Evolutionary conservation across 78 protist species (phyloP).

Genomic region (Salpingoeca rosetta): DNA sequence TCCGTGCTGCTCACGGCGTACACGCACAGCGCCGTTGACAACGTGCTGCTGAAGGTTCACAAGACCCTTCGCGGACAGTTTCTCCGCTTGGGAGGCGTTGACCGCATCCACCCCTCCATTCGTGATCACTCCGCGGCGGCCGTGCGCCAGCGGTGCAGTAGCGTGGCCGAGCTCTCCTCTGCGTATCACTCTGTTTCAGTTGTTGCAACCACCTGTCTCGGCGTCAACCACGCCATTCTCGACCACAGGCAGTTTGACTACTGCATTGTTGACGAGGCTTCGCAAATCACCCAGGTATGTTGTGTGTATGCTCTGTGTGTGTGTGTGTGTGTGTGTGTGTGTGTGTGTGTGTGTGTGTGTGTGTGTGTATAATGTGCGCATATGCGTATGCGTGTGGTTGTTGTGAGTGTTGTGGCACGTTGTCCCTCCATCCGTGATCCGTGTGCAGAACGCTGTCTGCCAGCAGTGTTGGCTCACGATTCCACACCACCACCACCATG

Average conservation of each 20-base stretch:
- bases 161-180: not conserved
- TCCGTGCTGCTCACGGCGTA: constrained; percentile 52
- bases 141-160: not conserved
- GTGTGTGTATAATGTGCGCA: too few species aligned
- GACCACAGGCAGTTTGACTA: constrained; percentile 32
- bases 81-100: constrained; percentile 8
- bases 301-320: too few species aligned
- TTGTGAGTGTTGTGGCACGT: not conserved
- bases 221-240: constrained; percentile 1
- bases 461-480: too few species aligned
- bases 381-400: too few species aligned
- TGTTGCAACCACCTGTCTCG: constrained; percentile 31
- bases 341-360: too few species aligned
- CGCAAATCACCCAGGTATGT: constrained; percentile 46
- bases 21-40: constrained; percentile 71
- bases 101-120: not conserved
- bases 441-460: too few species aligned
- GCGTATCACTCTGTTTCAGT: not conserved
- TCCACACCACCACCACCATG: too few species aligned
- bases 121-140: not conserved
- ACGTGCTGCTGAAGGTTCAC: constrained; percentile 40
- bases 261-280: constrained; percentile 81
- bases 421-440: too few species aligned
- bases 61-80: constrained; percentile 14
- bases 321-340: too few species aligned